Evolutionary conservation across 495 filamentous ascomycete species (phyloP).

Genomic region (Lindgomyces ingoldianus): DNA sequence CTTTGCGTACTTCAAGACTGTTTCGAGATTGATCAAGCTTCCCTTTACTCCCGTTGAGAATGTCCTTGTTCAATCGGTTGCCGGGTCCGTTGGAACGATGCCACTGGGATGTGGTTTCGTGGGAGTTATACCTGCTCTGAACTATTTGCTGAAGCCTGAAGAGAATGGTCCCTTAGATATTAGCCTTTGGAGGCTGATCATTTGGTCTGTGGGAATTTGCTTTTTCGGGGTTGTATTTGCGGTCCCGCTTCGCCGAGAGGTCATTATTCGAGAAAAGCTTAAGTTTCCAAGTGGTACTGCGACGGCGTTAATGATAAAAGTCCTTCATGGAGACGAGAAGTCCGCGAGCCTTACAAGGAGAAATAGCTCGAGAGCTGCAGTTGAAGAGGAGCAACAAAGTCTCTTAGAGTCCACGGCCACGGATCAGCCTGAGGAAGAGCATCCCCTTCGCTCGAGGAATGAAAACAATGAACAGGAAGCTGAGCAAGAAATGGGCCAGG

Average conservation of each 20-base stretch:
- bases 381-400: constrained; percentile 32
- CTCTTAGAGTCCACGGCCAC: constrained; percentile 1
- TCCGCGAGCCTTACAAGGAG: constrained; percentile 27
- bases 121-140: constrained; percentile 87
- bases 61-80: constrained; percentile 95
- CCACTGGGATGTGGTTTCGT: constrained; percentile 95
- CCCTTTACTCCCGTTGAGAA: constrained; percentile 96
- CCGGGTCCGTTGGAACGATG: constrained; percentile 94
- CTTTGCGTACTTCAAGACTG: constrained; percentile 89
- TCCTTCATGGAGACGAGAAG: constrained; percentile 70
- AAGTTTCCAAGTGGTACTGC: constrained; percentile 95
- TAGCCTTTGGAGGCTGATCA: constrained; percentile 70
- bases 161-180: constrained; percentile 77
- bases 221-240: constrained; percentile 97
- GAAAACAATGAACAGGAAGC: constrained; percentile 20
- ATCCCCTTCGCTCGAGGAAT: neutral
- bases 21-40: constrained; percentile 65
- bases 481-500: constrained; percentile 41
- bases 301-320: constrained; percentile 87
- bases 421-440: constrained; percentile 16
- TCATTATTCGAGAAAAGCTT: constrained; percentile 87
- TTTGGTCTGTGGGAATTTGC: constrained; percentile 89
- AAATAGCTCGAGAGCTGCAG: neutral
- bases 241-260: constrained; percentile 81
- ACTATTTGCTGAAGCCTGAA: constrained; percentile 72